phyloP scores from a whole-genome alignment of 2,329 filamentous ascomycete species.

The Teratosphaeria destructans region DNA sequence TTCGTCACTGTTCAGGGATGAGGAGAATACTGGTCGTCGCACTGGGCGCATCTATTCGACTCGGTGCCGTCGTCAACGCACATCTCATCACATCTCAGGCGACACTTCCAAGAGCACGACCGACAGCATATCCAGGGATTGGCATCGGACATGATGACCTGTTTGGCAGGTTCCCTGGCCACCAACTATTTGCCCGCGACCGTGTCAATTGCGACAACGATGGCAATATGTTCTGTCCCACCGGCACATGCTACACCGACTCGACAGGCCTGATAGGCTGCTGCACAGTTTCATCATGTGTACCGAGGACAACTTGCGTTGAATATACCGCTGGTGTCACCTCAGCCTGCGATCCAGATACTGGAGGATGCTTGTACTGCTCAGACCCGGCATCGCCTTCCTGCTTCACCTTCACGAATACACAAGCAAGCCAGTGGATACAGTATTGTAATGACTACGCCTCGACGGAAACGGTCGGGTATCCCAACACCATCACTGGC shows the following conservation, averaged over 20 bases:
- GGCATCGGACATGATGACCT: slow-evolving; percentile 1
- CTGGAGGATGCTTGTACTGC: slow-evolving; percentile 12
- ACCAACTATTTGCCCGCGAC: slow-evolving; percentile 2
- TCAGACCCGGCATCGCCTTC: not conserved
- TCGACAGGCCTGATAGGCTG: slow-evolving; percentile 10
- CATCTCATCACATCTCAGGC: slow-evolving; percentile 3
- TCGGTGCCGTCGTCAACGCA: not conserved
- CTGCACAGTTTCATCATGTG: slow-evolving; percentile 10
- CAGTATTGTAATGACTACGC: slow-evolving; percentile 3
- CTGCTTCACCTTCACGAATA: slow-evolving; percentile 3
- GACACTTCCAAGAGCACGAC: not conserved
- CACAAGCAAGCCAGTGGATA: not conserved
- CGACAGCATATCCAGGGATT: slow-evolving; percentile 2
- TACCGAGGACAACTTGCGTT: slow-evolving; percentile 9
- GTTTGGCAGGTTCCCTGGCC: slow-evolving; percentile 1
- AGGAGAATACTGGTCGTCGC: not conserved
- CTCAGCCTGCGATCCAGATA: slow-evolving; percentile 8
- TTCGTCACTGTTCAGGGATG: not conserved
- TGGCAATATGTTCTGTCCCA: not conserved
- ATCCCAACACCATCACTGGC: not conserved
- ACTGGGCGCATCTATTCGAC: not conserved
- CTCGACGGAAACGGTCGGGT: not conserved
- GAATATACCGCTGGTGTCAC: slow-evolving; percentile 4
- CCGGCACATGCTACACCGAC: slow-evolving; percentile 10
- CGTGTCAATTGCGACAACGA: slow-evolving; percentile 2